Conservation (phyloP, 2,329 filamentous ascomycete genomes). For the Ampelomyces quisqualis region DNA sequence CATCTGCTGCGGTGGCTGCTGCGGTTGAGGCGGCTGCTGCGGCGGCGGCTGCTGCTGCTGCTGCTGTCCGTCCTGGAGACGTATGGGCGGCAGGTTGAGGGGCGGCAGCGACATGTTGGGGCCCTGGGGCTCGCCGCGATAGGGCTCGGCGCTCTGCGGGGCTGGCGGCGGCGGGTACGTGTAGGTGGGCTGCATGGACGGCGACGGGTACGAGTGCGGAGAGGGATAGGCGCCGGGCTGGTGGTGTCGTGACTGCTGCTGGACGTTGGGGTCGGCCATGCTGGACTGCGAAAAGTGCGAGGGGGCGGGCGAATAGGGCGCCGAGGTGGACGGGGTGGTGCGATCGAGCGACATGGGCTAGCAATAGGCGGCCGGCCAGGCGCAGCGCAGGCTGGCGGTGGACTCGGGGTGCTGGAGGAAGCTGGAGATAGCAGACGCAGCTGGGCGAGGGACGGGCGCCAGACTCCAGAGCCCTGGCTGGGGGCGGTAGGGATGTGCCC, state of each 20-base stretch:
- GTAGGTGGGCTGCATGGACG: conserved; percentile 53
- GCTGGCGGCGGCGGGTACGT: conserved; percentile 49
- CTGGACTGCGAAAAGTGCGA: conserved; percentile 35
- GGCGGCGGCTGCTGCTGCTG: conserved; percentile 40
- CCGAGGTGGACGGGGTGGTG: conserved; percentile 24
- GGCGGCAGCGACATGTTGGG: conserved; percentile 49
- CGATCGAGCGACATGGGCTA: conserved; percentile 39
- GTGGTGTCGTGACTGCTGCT: conserved; percentile 33
- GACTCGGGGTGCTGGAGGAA: conserved; percentile 20
- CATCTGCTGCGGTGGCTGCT: conserved; percentile 46
- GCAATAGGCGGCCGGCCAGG: conserved; percentile 27
- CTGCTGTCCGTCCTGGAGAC: conserved; percentile 50
- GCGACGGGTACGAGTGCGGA: conserved; percentile 54
- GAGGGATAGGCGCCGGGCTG: conserved; percentile 45
- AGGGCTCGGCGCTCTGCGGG: conserved; percentile 44
- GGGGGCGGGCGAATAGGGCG: conserved; percentile 37
- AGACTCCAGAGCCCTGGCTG: conserved; percentile 4
- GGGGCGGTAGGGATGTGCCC: conserved; percentile 28
- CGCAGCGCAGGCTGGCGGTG: conserved; percentile 23
- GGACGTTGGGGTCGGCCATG: conserved; percentile 39
- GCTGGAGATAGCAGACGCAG: conserved; percentile 15
- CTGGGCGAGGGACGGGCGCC: conserved; percentile 13
- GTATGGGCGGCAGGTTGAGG: conserved; percentile 54
- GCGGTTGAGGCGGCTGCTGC: conserved; percentile 32
- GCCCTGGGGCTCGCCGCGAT: conserved; percentile 50